A percentile compares a stretch with the other conserved stretches of the same genome.
These are phyloP conservation scores for Wallemia ichthyophaga DNA, from an alignment of 1,284 basidiomycete genomes.

Conservation along the genomic window DNA sequence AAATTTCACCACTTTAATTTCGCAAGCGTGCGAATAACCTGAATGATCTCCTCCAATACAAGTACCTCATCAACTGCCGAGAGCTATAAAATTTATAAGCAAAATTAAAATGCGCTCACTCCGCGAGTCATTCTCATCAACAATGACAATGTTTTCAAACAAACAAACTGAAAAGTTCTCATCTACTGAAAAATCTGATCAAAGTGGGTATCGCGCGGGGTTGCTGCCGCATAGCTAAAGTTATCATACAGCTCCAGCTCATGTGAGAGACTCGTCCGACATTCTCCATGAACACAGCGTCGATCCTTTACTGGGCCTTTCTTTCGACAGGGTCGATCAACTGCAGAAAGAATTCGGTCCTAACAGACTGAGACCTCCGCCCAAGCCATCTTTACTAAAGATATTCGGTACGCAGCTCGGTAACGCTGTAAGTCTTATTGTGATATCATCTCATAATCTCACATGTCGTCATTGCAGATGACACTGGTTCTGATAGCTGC, in stretches of 20 bases:
- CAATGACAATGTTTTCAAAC: not conserved
- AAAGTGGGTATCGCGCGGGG: not conserved
- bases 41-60: too few relatives aligned
- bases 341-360: slow-evolving; percentile 15
- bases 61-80: too few relatives aligned
- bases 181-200: not conserved
- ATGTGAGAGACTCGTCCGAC: not conserved
- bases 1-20: too few relatives aligned
- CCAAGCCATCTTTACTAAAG: slow-evolving; percentile 10
- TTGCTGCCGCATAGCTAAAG: too few relatives aligned
- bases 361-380: slow-evolving; percentile 17
- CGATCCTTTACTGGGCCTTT: slow-evolving; percentile 12
- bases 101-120: not conserved
- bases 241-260: not conserved
- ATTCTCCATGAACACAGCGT: slow-evolving; percentile 4
- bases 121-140: not conserved
- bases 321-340: slow-evolving; percentile 9
- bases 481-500: slow-evolving; percentile 12
- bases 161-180: not conserved
- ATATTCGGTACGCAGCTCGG: slow-evolving; percentile 4
- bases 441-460: not conserved
- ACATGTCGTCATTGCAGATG: not conserved
- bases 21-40: too few relatives aligned
- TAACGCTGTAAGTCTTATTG: not conserved
- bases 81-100: too few relatives aligned